Base-by-base conservation (phyloP, 202 grass and related monocot species). In the Schoenoplectus tabernaemontani region DNA sequence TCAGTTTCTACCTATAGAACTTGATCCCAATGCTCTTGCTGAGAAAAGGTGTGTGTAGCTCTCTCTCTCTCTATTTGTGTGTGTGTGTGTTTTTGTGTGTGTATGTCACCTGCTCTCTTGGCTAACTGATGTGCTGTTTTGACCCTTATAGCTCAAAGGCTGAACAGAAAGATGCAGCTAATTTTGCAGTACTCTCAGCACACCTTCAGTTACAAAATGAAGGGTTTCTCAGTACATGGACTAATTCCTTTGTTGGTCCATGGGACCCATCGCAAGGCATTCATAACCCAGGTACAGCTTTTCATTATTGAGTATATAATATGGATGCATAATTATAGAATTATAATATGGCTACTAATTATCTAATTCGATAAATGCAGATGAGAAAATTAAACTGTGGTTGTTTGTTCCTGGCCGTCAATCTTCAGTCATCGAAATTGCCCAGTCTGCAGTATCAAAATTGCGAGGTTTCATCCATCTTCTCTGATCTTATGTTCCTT, bases 311-410 rank as follows among this genome's bases (percentile, higher is more conserved):
- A 24, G 32, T 39, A 71, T 48, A 33, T 6, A 82, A 44, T 86
- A 68, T 84, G 20, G 79, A 48, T 59, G 82, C 38, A 59, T 69
- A 61, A 42, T 77, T 24, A 64, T 68, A 61, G 26, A 66, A 50
- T 64, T 41, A 59, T 1, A 33, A 34, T 65, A 64, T 60, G 42
- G 39, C 56, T 75, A 71, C 37, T 81, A 82, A 75, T 79, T 61
- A 32, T 38, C 23, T 78, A 38, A 68, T 57, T 57, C 60, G 47
- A 54, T 54, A 75, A 37, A 30, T 28, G 81, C 88, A 99, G 96
- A 99, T 81, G 96, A 99, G 86, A 99, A 95, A 86, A 91, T 99
- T 81, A 99, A 99, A 87, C 90, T 99, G 41, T 99, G 91, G 96
- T 82, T 99, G 80, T 99, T 99, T 87, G 87, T 99, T 83, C 88